A percentile compares a stretch with the other conserved stretches of the same genome.
Evolutionary conservation across 192 early-diverging fungal genomes (phyloP).

Genomic region (Pecoramyces ruminantium): DNA sequence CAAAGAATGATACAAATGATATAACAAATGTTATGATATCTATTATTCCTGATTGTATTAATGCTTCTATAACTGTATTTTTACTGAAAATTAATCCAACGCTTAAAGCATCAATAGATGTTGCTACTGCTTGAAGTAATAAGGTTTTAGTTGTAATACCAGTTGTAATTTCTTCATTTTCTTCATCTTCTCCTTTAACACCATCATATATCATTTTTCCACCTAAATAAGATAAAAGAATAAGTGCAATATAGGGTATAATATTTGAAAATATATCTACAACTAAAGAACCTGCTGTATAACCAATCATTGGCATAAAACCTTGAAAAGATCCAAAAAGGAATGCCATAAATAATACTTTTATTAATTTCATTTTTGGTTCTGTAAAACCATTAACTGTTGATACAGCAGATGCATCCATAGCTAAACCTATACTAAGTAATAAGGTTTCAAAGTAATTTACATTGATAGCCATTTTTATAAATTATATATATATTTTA

Average conservation of each 20-base stretch:
- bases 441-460: neutral
- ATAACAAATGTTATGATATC: neutral
- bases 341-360: neutral
- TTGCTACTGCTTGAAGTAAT: neutral
- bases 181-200: neutral
- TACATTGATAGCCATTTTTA: neutral
- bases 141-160: neutral
- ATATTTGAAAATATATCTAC: neutral
- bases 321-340: neutral
- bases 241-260: neutral
- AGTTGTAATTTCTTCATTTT: neutral
- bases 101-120: neutral
- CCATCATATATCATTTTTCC: neutral
- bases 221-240: neutral
- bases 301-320: neutral
- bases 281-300: neutral
- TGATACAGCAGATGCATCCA: neutral
- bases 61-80: neutral
- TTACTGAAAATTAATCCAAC: neutral
- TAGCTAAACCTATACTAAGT: neutral
- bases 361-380: neutral
- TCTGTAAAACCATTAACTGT: neutral
- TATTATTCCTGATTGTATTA: neutral
- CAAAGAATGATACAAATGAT: neutral
- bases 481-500: too few relatives aligned